Percentiles rank a stretch among this genome's conserved stretches.
Conservation (phyloP, 2,329 filamentous ascomycete genomes). For the Colletotrichum melonis region DNA sequence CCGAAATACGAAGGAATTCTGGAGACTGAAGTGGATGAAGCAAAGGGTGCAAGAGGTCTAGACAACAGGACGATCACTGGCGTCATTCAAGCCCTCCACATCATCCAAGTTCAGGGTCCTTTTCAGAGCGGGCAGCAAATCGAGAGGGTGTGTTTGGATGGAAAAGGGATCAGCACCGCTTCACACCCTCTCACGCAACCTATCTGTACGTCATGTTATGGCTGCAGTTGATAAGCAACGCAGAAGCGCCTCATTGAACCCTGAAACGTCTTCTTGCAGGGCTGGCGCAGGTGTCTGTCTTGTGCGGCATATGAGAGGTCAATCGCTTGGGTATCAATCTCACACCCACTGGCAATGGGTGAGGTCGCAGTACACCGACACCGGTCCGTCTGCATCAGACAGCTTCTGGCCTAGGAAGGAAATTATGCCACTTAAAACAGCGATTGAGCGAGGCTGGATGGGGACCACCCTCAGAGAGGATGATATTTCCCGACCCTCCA, state of each 20-base stretch:
- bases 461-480: not conserved
- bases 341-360: slow-evolving; percentile 16
- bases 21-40: no score
- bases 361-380: not conserved
- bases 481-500: slow-evolving; percentile 31
- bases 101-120: slow-evolving; percentile 23
- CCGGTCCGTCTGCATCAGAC: slow-evolving; percentile 13
- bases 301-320: not conserved
- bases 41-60: not conserved
- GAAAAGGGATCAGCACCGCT: not conserved
- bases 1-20: not conserved
- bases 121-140: not conserved
- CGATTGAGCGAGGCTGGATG: not conserved
- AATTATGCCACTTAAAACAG: not conserved
- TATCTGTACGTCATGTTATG: not conserved
- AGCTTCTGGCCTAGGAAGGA: not conserved
- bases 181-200: slow-evolving; percentile 15
- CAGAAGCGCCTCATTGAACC: slow-evolving; percentile 18
- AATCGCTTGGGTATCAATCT: slow-evolving; percentile 20
- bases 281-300: not conserved
- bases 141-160: not conserved
- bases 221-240: not conserved
- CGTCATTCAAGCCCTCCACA: slow-evolving; percentile 12
- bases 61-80: slow-evolving; percentile 28
- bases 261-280: slow-evolving; percentile 21